Evolutionary conservation across 805 yeast species (phyloP).

Genomic region (Ogataea corticis): DNA sequence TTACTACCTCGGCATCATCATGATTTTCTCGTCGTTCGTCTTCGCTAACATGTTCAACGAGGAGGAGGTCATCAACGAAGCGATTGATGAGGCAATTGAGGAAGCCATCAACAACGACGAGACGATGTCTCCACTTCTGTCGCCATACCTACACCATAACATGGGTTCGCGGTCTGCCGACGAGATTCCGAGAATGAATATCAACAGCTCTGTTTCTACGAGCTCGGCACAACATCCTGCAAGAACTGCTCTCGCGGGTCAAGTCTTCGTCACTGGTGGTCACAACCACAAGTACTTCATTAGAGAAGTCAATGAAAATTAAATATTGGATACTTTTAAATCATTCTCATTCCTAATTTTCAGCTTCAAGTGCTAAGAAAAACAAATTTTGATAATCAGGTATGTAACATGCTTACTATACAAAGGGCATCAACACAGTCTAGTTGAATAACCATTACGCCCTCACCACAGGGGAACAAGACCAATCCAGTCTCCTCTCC

Average conservation of each 20-base stretch:
- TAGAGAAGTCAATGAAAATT: slow-evolving; percentile 25
- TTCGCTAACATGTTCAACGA: slow-evolving; percentile 48
- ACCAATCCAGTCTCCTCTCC: slow-evolving; percentile 59
- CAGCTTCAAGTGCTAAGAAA: not conserved
- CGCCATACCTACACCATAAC: slow-evolving; percentile 37
- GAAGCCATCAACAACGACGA: slow-evolving; percentile 50
- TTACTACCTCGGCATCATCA: slow-evolving; percentile 48
- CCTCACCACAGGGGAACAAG: slow-evolving; percentile 56
- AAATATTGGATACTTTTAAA: not conserved
- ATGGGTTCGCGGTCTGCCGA: slow-evolving; percentile 12
- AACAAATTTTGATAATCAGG: not conserved
- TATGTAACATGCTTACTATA: not conserved
- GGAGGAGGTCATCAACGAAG: slow-evolving; percentile 45
- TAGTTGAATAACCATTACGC: not conserved
- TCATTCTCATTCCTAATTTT: not conserved
- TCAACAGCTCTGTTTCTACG: slow-evolving; percentile 15
- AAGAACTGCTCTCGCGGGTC: slow-evolving; percentile 12
- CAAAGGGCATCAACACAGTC: slow-evolving; percentile 1
- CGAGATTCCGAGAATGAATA: slow-evolving; percentile 29
- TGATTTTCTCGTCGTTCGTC: slow-evolving; percentile 47
- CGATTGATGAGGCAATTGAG: slow-evolving; percentile 48
- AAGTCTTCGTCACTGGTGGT: slow-evolving; percentile 37
- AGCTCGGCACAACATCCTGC: not conserved
- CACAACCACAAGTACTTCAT: slow-evolving; percentile 36
- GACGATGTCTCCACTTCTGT: slow-evolving; percentile 44